Evolutionary conservation across 371 early-diverging fungal genomes (phyloP).

Genomic region (Nematocida sp.): DNA sequence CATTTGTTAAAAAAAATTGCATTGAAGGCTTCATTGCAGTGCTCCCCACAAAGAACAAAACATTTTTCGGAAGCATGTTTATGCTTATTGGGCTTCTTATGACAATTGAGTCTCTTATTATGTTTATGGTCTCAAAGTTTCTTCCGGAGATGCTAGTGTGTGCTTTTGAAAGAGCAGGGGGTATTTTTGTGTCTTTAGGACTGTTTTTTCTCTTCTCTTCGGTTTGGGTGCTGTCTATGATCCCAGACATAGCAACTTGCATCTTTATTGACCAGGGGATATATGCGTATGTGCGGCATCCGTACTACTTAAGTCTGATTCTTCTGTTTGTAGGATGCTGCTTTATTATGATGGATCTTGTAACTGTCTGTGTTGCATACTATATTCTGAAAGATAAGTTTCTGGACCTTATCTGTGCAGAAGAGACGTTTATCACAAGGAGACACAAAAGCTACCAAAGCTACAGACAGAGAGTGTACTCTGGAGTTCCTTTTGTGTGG

Average conservation of each 20-base stretch:
- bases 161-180: slow-evolving; percentile 15
- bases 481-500: slow-evolving; percentile 3
- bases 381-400: slow-evolving; percentile 4
- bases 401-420: slow-evolving; percentile 1
- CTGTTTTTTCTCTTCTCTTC: slow-evolving; percentile 34
- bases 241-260: slow-evolving; percentile 6
- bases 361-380: not conserved
- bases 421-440: slow-evolving; percentile 7
- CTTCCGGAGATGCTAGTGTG: slow-evolving; percentile 4
- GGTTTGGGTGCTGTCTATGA: slow-evolving; percentile 23
- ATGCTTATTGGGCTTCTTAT: slow-evolving; percentile 16
- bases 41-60: not conserved
- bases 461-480: slow-evolving; percentile 26
- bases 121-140: not conserved
- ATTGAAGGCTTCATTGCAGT: slow-evolving; percentile 5
- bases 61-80: slow-evolving; percentile 12
- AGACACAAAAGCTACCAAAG: slow-evolving; percentile 38
- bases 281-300: slow-evolving; percentile 49
- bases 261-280: slow-evolving; percentile 48
- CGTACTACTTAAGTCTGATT: slow-evolving; percentile 38
- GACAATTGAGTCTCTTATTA: slow-evolving; percentile 22
- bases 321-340: slow-evolving; percentile 35
- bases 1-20: not conserved
- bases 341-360: not conserved
- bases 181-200: not conserved